These are phyloP conservation scores for Salvia rosmarinus DNA, from an alignment of 257 asterid genomes.

Conservation along the genomic window DNA sequence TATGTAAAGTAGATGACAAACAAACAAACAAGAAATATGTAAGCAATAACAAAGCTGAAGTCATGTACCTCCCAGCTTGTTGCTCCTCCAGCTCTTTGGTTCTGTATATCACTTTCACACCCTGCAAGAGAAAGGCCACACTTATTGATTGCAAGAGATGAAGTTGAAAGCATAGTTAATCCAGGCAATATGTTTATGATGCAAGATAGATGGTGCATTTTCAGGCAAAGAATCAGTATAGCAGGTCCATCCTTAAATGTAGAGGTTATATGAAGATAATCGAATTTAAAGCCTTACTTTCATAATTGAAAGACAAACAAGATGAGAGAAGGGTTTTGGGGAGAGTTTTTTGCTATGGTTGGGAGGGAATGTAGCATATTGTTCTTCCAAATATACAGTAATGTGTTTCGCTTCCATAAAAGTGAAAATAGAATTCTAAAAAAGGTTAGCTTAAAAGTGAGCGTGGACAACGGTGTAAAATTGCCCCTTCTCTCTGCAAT, in stretches of 20 bases:
- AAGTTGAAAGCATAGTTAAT: neutral
- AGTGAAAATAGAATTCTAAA: neutral
- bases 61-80: conserved; percentile 80
- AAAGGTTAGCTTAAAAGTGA: neutral
- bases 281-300: no score
- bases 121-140: conserved; percentile 53
- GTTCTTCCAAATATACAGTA: conserved; percentile 9
- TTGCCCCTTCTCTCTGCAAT: neutral
- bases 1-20: neutral
- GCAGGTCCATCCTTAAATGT: neutral
- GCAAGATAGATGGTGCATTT: neutral
- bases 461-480: neutral
- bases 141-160: conserved; percentile 23
- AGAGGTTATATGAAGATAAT: neutral
- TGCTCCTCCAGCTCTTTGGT: conserved; percentile 93
- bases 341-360: neutral
- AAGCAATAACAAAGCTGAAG: conserved; percentile 30
- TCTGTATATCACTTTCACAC: conserved; percentile 89
- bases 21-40: conserved; percentile 20
- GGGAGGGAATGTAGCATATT: neutral
- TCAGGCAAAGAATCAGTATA: neutral
- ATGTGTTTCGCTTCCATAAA: neutral
- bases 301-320: neutral
- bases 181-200: neutral
- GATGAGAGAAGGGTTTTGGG: neutral